Percentiles rank a stretch among this genome's conserved stretches.
Conservation (phyloP, 2,329 filamentous ascomycete species). For the Exophiala spinifera region DNA sequence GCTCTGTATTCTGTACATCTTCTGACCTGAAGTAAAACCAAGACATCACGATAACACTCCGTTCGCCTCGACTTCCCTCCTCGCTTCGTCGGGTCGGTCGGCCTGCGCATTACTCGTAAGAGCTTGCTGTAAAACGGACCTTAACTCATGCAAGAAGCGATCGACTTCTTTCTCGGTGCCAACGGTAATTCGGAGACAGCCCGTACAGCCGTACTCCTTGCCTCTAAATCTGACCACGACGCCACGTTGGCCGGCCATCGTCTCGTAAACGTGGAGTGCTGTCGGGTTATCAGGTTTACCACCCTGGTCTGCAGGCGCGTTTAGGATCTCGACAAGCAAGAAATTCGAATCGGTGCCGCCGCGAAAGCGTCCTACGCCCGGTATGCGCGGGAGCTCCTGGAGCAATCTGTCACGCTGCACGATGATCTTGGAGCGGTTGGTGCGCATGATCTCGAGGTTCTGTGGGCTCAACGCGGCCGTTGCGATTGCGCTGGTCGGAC, state of each 20-base stretch:
- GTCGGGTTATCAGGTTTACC: constrained; percentile 75
- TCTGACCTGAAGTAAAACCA: not conserved
- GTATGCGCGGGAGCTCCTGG: constrained; percentile 66
- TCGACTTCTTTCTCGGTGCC: constrained; percentile 85
- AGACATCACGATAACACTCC: constrained; percentile 43
- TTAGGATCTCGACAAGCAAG: constrained; percentile 81
- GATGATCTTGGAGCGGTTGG: constrained; percentile 67
- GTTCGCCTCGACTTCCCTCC: constrained; percentile 40
- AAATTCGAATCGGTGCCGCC: constrained; percentile 86
- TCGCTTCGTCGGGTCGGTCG: constrained; percentile 44
- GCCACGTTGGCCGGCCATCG: constrained; percentile 76
- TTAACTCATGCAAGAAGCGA: constrained; percentile 69
- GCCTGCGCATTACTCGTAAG: constrained; percentile 40
- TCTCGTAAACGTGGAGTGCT: constrained; percentile 78
- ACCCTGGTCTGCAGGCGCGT: constrained; percentile 51
- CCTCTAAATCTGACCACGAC: constrained; percentile 93
- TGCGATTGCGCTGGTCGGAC: constrained; percentile 79
- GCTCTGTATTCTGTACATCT: no score
- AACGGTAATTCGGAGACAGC: constrained; percentile 86
- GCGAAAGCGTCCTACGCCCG: constrained; percentile 74
- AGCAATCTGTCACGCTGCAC: constrained; percentile 75
- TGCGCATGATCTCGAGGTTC: constrained; percentile 71
- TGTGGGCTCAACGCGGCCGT: constrained; percentile 64
- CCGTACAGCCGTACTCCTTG: constrained; percentile 84
- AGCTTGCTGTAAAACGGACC: constrained; percentile 49